Base-by-base conservation (phyloP, 2,329 filamentous ascomycete species). In the Cladophialophora chaetospira region DNA sequence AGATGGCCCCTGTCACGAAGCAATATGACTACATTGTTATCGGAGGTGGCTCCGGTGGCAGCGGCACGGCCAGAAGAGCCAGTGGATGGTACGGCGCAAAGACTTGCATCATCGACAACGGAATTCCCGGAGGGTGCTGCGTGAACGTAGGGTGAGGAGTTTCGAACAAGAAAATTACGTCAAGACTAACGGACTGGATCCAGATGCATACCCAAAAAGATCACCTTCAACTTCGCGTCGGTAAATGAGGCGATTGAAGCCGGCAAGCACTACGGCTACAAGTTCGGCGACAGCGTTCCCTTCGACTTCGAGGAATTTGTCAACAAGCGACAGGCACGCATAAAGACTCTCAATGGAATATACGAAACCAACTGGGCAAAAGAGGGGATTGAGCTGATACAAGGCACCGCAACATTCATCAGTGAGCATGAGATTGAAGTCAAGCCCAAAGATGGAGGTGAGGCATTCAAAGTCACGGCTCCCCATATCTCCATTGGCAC, bases 1-100 rank as follows among this genome's bases (percentile, higher is more conserved):
- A 58, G 53, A 79, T 79, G 77, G 72, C 77, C 57, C 77, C 79
- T 21, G 70, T 75, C 35, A 68, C 72, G 21, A 74, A 77, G 58
- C 72, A 75, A 55, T 82, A 80, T 66, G 80, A 82, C 65, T 82
- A 80, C 63, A 79, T 82, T 54, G 78, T 82, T 55, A 75, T 82
- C 63, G 79, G 80, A 55, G 79, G 79, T 63, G 79, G 80, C 47
- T 79, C 76, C 60, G 79, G 78, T 60, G 80, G 79, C 33, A 77
- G 75, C 61, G 78, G 75, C 53, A 75, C 77, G 52, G 77, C 74
- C 43, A 73, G 78, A 57, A 71, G 78, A 66, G 78, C 77, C 11
- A 72, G 77, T 15, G 79, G 79, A 15, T 80, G 76, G 76, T 80
- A 81, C 68, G 74, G 75, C 15, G 74, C 74, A 57, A 80, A 79